Evolutionary conservation across 306 rosid genomes (phyloP).

Genomic region (Quercus cerris): DNA sequence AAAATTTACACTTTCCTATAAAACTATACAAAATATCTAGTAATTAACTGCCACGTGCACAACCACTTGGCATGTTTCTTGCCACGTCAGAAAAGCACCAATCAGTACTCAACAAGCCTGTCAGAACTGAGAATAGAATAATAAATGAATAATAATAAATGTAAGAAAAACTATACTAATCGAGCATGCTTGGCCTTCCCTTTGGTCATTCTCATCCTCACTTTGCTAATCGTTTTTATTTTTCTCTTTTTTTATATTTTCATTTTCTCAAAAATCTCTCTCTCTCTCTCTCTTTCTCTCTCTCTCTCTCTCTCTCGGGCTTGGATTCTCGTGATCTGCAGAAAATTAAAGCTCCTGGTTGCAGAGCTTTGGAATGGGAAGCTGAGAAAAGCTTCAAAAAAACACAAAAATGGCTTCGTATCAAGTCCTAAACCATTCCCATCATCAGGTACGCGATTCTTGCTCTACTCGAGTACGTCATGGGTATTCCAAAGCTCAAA

Average conservation of each 20-base stretch:
- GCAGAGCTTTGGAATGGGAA: neutral
- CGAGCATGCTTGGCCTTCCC: neutral
- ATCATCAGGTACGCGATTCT: constrained; percentile 16
- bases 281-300: neutral
- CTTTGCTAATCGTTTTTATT: neutral
- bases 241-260: neutral
- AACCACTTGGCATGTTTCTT: neutral
- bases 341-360: neutral
- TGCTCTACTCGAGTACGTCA: constrained; percentile 1
- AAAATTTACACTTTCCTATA: too few species aligned
- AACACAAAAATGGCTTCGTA: constrained; percentile 30
- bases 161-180: neutral
- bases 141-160: neutral
- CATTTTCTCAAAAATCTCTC: neutral
- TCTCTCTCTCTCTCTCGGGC: neutral
- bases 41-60: neutral
- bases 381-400: neutral
- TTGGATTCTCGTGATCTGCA: neutral
- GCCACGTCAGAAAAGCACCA: neutral
- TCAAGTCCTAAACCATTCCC: neutral
- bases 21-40: neutral
- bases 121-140: neutral
- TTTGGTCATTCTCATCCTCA: neutral
- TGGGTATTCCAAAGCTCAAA: constrained; percentile 46
- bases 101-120: neutral